Conservation (phyloP, 2,329 filamentous ascomycete genomes). For the Pseudonectria buxi region DNA sequence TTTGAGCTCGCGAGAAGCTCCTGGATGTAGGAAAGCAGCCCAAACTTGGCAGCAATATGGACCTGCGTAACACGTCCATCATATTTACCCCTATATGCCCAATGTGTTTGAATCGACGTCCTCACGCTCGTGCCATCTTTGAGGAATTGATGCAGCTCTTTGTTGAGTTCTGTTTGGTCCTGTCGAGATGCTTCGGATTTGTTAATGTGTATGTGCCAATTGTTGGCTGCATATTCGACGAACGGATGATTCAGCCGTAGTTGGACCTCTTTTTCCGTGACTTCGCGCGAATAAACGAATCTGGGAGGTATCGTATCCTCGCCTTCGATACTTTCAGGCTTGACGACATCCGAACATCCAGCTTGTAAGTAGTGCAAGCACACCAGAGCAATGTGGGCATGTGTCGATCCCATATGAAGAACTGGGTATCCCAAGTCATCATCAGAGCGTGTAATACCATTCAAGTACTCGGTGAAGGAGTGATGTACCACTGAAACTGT, state of each 20-base stretch:
- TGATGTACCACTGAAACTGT: no score
- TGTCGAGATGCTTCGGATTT: constrained; percentile 13
- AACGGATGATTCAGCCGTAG: constrained; percentile 19
- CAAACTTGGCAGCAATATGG: constrained; percentile 14
- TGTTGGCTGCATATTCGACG: constrained; percentile 21
- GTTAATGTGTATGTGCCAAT: constrained; percentile 24
- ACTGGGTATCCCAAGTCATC: no score
- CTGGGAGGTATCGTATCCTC: no score
- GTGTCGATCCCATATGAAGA: no score
- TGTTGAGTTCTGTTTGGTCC: constrained; percentile 10
- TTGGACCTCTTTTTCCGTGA: constrained; percentile 1
- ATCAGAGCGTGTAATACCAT: no score
- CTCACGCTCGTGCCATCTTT: constrained; percentile 2
- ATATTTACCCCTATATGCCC: constrained; percentile 1
- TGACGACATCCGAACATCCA: no score
- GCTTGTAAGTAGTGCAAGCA: no score
- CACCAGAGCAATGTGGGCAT: no score
- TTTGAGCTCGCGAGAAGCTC: constrained; percentile 9
- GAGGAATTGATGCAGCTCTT: constrained; percentile 6
- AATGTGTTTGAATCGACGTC: constrained; percentile 10
- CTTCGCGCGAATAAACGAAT: no score
- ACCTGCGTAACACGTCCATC: constrained; percentile 2
- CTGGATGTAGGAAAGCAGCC: constrained; percentile 12
- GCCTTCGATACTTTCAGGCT: no score
- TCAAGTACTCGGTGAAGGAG: no score